Evolutionary conservation across 306 rosid species (phyloP), one percentile per base, ranked within the genome.

Genomic region (Parietaria judaica): DNA sequence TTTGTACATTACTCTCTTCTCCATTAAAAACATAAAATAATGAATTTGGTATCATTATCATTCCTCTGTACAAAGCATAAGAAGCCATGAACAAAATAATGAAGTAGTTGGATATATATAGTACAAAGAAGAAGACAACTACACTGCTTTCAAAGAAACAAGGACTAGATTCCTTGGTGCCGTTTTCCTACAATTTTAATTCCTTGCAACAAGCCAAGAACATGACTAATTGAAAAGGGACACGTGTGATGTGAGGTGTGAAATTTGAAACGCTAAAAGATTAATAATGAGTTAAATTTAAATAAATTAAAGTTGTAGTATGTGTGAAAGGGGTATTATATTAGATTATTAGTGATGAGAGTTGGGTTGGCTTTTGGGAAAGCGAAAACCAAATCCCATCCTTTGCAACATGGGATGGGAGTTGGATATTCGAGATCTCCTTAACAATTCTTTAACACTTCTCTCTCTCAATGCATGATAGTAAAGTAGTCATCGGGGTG

Each of bases 311-410:
- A 43, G 36, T 43, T 54, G 16, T 15, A 39, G 14, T n/a, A 64
- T 62, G 14, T 47, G 16, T 35, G 53, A 35, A 13, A 49, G 50
- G 46, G 34, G 13, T 14, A 54, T 23, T 23, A 23, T 14, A 36
- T 51, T 61, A 64, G 66, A 59, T 34, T 58, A 11, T 69, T 23
- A 56, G 37, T 64, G 47, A 64, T 45, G 62, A 78, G 77, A 77
- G 82, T 75, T 71, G 88, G 77, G 88, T 78, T 76, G 89, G 81
- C 84, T 78, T 79, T 85, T 75, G 71, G 80, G 65, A 88, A 85
- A 81, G 80, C 71, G 69, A 75, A 77, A 77, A 74, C 73, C 84
- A 74, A 86, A 86, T 81, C 87, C 72, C 78, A 65, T 83, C 76
- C 86, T 81, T 70, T 76, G 80, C 84, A 81, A 77, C 72, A 75